These are phyloP conservation scores for Scheffersomyces lignicola DNA, from an alignment of 1,139 yeast genomes.

Conservation along the genomic window DNA sequence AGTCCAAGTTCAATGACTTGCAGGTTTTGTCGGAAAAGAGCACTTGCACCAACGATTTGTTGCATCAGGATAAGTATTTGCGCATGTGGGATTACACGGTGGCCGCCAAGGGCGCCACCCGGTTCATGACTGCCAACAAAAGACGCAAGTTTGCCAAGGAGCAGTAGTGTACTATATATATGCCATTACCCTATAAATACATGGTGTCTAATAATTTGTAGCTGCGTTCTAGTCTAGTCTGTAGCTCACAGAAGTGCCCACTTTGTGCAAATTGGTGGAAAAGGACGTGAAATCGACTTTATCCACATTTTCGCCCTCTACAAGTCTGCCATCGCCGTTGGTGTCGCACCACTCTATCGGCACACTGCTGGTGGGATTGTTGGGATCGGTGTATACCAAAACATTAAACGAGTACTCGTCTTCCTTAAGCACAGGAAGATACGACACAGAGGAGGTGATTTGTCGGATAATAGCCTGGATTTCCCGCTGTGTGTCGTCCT, in stretches of 20 bases:
- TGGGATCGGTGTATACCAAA: constrained; percentile 77
- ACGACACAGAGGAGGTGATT: constrained; percentile 84
- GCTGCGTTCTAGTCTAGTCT: constrained; percentile 19
- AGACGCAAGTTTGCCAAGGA: constrained; percentile 42
- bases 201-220: constrained; percentile 4
- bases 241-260: constrained; percentile 79
- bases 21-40: constrained; percentile 36
- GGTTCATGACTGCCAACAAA: constrained; percentile 57
- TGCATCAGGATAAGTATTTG: constrained; percentile 48
- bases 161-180: no score
- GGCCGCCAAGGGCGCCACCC: constrained; percentile 47
- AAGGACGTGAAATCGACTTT: constrained; percentile 71
- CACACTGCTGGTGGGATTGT: constrained; percentile 49
- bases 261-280: constrained; percentile 66
- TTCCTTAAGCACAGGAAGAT: constrained; percentile 71
- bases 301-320: constrained; percentile 58
- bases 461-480: constrained; percentile 87
- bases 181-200: constrained; percentile 1
- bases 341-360: constrained; percentile 90
- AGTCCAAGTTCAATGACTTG: constrained; percentile 45
- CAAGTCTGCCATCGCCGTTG: constrained; percentile 53
- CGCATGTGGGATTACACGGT: constrained; percentile 48
- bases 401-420: constrained; percentile 82
- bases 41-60: constrained; percentile 39
- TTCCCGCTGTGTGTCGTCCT: constrained; percentile 63